Evolutionary conservation across 2,329 filamentous ascomycete species (phyloP), one percentile per base, ranked within the genome.

Genomic region (Chaetomium globosum): DNA sequence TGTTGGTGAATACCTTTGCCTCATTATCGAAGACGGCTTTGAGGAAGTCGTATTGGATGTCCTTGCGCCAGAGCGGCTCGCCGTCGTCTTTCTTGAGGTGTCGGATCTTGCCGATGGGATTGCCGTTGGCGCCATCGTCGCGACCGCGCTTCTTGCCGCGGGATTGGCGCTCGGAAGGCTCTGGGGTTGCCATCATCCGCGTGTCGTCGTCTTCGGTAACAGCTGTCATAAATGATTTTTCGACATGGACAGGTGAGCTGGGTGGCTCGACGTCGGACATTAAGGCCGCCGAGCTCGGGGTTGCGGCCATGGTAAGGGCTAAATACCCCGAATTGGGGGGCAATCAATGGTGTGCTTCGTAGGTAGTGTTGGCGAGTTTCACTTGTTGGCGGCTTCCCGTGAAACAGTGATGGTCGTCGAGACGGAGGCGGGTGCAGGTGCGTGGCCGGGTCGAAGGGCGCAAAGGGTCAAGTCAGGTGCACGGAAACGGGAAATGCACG

Each of bases 71-170:
- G 4, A 96, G 82, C 56, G 92, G 92, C 71, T 93, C 90, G 73
- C 92, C 92, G 74, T 96, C 92, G 67, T 93, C 91, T 77, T 95
- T 95, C 78, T 96, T 96, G 60, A 96, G 79, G 75, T 95, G 91
- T 61, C 90, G 81, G 65, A 96, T 92, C 80, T 95, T 96, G 70
- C 85, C 85, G 59, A 85, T 79, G 61, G 79, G 75, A 64, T 74
- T 75, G 60, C 77, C 75, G 48, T 73, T 75, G 56, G 73, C 69
- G 43, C 58, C 59, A 51, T 67, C 59, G 63, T 82, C 70, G 75
- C 80, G 65, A 68, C 65, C 71, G 62, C 72, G 70, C 51, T 73
- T 72, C 58, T 73, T 74, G 36, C 71, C 71, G 26, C 74, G 73
- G 30, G 70, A 67, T 51, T 72, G 71, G 36, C 71, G 71, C 52